Base-by-base conservation (phyloP, 2,329 filamentous ascomycete species). In the Leptographium lundbergii region DNA sequence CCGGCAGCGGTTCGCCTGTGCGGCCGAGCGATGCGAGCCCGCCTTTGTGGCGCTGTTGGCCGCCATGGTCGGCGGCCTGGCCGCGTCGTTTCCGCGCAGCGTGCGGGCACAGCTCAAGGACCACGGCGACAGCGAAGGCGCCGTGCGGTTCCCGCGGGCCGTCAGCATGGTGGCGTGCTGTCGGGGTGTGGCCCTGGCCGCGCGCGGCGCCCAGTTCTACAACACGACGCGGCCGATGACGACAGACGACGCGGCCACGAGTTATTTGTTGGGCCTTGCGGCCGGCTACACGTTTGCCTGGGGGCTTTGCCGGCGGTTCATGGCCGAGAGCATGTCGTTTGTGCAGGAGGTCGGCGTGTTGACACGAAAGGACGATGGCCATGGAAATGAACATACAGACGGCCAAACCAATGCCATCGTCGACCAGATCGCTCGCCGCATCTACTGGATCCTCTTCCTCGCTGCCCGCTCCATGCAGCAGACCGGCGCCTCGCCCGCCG, bases 381-480 rank as follows among this genome's bases (percentile, higher is more conserved):
- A n/a, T n/a, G 27, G 27, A 29, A 29, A 29, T 29, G 27, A 29
- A 29, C 27, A 29, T 7, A 29, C 27, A 29, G 4, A 29, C 34
- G 10, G 10, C 9, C 5, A 77, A 0, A 81, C 87, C 61, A 85
- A 89, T 65, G 85, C 86, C 55, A 80, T 91, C 57, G 84, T 85
- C 66, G 82, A 86, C 66, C 86, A 91, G 70, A 80, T 88, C 54
- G 83, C 86, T 54, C 87, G 88, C 68, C 81, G 87, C 62, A 85
- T 95, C 48, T 96, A 95, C 69, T 96, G 91, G 85, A 86, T 88
- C 25, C 79, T 91, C 64, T 84, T 94, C 62, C 81, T 91, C 6
- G 86, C 86, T 39, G 81, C 89, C 61, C 80, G 85, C 62, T 88
- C 89, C 0, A 82, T 95, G 69, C 81, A 87, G 59, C 90, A 95